These are phyloP conservation scores for Cyclotella baltica DNA, from an alignment of 108 stramenopile genomes.

Conservation along the genomic window DNA sequence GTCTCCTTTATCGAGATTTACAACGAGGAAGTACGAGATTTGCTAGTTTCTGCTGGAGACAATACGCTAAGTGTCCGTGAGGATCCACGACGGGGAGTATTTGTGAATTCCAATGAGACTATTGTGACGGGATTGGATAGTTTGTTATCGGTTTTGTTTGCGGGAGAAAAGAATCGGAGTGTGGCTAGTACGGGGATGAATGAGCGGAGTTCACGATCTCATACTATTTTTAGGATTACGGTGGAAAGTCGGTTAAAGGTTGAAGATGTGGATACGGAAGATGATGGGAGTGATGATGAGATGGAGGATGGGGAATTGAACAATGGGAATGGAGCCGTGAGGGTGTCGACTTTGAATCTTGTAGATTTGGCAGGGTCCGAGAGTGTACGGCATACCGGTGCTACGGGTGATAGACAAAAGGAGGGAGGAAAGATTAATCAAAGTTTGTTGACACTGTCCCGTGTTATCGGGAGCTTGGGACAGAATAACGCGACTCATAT, in stretches of 20 bases:
- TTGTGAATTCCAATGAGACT: constrained; percentile 89
- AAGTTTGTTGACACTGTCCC: constrained; percentile 96
- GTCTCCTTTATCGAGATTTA: constrained; percentile 99
- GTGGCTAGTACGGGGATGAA: constrained; percentile 97
- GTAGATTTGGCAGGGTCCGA: constrained; percentile 94
- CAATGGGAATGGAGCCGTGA: constrained; percentile 70
- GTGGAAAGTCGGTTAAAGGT: constrained; percentile 86
- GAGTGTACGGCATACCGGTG: constrained; percentile 92
- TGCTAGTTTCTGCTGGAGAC: constrained; percentile 67
- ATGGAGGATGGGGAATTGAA: constrained; percentile 29
- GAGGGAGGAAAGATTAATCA: constrained; percentile 99
- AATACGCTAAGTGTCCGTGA: constrained; percentile 83
- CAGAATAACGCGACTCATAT: constrained; percentile 70
- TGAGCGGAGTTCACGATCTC: constrained; percentile 94
- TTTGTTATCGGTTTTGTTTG: constrained; percentile 75
- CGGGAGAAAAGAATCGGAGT: constrained; percentile 88
- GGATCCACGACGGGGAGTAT: constrained; percentile 95
- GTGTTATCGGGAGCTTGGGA: constrained; percentile 98
- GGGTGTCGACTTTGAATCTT: constrained; percentile 87
- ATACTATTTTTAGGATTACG: constrained; percentile 95
- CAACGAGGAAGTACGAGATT: constrained; percentile 98
- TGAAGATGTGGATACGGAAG: constrained; percentile 19
- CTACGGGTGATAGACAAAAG: constrained; percentile 95
- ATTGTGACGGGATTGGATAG: constrained; percentile 84
- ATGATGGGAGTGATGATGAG: constrained; percentile 31